These are phyloP conservation scores for Hyparrhenia diplandra DNA, from an alignment of 176 grass and related monocot species.

Conservation along the genomic window DNA sequence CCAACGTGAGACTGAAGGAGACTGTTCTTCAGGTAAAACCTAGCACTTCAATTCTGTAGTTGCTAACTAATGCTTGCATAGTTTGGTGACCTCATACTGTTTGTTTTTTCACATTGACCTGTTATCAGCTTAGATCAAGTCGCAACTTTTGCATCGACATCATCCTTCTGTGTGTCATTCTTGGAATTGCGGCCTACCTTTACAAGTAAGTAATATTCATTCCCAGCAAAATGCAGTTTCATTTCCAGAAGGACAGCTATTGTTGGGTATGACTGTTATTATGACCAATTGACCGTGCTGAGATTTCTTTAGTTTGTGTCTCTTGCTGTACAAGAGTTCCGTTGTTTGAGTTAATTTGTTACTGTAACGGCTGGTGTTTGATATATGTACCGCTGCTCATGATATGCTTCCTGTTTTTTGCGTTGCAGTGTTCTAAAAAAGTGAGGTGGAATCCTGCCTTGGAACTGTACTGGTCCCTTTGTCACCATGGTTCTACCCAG, in stretches of 20 bases:
- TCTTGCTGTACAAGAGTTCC: not conserved
- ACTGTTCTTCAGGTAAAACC: constrained; percentile 59
- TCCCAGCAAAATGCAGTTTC: not conserved
- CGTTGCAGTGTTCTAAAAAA: constrained; percentile 60
- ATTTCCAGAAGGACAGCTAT: not conserved
- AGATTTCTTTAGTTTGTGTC: not conserved
- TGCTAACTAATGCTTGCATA: not conserved
- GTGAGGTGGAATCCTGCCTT: constrained; percentile 5
- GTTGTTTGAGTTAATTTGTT: too few species aligned
- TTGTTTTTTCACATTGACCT: not conserved
- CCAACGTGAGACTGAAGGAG: constrained; percentile 73
- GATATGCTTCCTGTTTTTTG: not conserved
- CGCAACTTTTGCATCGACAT: constrained; percentile 84
- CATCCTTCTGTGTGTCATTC: constrained; percentile 73
- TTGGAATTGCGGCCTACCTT: constrained; percentile 78
- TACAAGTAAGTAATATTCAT: constrained; percentile 64
- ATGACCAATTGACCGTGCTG: not conserved
- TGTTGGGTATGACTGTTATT: not conserved
- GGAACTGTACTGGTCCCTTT: not conserved
- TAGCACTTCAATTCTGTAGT: not conserved
- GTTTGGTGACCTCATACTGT: not conserved
- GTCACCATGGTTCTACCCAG: not conserved
- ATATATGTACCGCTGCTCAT: not conserved
- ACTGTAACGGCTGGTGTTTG: too few species aligned
- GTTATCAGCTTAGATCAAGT: constrained; percentile 68